phyloP scores from a whole-genome alignment of 257 asterid species.

The Scutellaria baicalensis region DNA sequence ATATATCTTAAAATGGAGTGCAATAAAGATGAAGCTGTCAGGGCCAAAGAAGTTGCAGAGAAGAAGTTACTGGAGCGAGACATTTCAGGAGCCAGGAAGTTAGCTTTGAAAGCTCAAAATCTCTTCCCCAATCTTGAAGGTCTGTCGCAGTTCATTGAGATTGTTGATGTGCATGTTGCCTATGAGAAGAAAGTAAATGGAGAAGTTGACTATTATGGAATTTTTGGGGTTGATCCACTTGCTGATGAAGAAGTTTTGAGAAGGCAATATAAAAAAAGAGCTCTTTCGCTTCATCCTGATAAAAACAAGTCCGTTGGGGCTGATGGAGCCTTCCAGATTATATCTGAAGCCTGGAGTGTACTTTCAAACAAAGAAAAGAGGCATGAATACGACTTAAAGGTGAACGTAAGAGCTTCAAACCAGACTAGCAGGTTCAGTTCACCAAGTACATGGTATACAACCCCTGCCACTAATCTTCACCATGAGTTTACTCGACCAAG shows the following conservation, averaged over 20 bases:
- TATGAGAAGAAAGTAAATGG: conserved; percentile 43
- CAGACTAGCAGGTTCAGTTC: conserved; percentile 10
- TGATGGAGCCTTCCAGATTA: conserved; percentile 56
- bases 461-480: neutral
- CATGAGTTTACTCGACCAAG: conserved; percentile 15
- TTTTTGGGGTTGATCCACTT: conserved; percentile 46
- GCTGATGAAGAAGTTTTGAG: conserved; percentile 32
- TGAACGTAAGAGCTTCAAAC: conserved; percentile 15
- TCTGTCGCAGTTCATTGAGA: conserved; percentile 45
- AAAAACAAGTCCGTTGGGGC: conserved; percentile 64
- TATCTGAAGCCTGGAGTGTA: conserved; percentile 53
- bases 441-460: neutral
- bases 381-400: conserved; percentile 28
- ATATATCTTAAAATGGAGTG: conserved; percentile 39
- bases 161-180: conserved; percentile 33
- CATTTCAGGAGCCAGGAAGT: conserved; percentile 46
- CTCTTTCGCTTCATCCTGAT: conserved; percentile 68
- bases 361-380: conserved; percentile 44
- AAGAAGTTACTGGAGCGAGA: conserved; percentile 42
- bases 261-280: conserved; percentile 39
- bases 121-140: conserved; percentile 62
- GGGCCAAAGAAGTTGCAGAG: conserved; percentile 57
- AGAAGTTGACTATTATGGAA: conserved; percentile 43
- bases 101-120: conserved; percentile 51
- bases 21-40: conserved; percentile 53